Conservation (phyloP, 148 eudicot genomes). For the Nepenthes mirabilis region DNA sequence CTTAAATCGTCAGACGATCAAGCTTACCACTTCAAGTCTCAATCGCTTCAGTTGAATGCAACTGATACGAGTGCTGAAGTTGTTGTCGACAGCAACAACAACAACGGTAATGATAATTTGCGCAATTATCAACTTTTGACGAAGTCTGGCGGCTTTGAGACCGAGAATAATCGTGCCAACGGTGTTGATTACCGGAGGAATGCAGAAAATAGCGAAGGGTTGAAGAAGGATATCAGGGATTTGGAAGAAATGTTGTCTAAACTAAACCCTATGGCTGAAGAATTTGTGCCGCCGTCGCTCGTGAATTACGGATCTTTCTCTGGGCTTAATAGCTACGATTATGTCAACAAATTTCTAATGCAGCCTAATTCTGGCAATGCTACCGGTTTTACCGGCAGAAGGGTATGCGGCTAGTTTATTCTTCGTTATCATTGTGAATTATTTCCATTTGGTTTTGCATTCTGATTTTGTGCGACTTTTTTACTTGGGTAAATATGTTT, state of each 20-base stretch:
- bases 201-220: slow-evolving; percentile 10
- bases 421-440: neutral
- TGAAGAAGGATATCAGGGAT: slow-evolving; percentile 18
- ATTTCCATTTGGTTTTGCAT: neutral
- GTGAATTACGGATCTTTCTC: slow-evolving; percentile 5
- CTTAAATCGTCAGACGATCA: slow-evolving; percentile 11
- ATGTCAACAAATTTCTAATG: neutral
- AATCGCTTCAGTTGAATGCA: slow-evolving; percentile 6
- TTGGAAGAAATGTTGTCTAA: slow-evolving; percentile 24
- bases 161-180: slow-evolving; percentile 5
- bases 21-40: slow-evolving; percentile 6
- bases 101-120: slow-evolving; percentile 7
- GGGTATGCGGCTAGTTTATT: slow-evolving; percentile 8
- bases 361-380: slow-evolving; percentile 6
- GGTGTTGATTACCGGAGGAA: slow-evolving; percentile 2
- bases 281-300: slow-evolving; percentile 26
- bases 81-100: slow-evolving; percentile 7
- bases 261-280: slow-evolving; percentile 29
- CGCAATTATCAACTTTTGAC: slow-evolving; percentile 1
- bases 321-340: slow-evolving; percentile 1
- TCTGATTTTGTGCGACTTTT: neutral
- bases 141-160: slow-evolving; percentile 7
- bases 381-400: slow-evolving; percentile 6
- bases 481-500: neutral
- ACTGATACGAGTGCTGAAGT: neutral